Evolutionary conservation across 768 basidiomycete genomes (phyloP), one percentile per base, ranked within the genome.

Genomic region (Xanthoconium stramineum): DNA sequence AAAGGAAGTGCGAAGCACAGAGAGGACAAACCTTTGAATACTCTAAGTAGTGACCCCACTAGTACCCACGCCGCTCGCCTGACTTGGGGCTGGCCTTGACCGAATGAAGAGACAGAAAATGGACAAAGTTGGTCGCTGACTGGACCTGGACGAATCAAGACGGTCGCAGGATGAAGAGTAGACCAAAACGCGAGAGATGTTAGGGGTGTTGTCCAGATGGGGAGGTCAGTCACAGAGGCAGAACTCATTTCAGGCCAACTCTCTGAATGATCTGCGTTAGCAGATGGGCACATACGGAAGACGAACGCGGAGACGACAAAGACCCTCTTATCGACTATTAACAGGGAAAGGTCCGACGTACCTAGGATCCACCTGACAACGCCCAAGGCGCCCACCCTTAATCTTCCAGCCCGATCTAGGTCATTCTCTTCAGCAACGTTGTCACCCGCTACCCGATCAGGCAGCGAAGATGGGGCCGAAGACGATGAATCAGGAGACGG

Each of bases 31-130:
- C 84, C 81, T 73, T 81, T 79, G 72, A 77, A 28, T 52, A 69
- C 42, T 68, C 69, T n/a, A 82, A 64, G 30, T 42, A 68, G 19
- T 85, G 62, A 10, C 70, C 67, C 53, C 76, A 78, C 12, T 88
- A 65, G 9, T 85, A 60, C 63, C 87, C 94, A 96, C 0, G 84
- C 82, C 12, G 85, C 78, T 65, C 84, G 81, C 17, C 94, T 80
- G 32, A 93, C 86, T 39, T 76, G 78, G 3, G 91, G 89, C 61
- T 94, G 90, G 3, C 69, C 76, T 35, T 73, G 75, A 1, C 90
- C 91, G 58, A 88, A 69, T 13, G 61, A 55, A n/a, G 37, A 47
- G 2, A 24, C 20, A 12, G 64, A 59, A 12, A 62, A 64, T 5
- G 61, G 54, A 49, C 64, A 66, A 10, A 15, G 2, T 17, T 43